Evolutionary conservation across 2,329 filamentous ascomycete species (phyloP).

Genomic region (Fusarium cicatricum): DNA sequence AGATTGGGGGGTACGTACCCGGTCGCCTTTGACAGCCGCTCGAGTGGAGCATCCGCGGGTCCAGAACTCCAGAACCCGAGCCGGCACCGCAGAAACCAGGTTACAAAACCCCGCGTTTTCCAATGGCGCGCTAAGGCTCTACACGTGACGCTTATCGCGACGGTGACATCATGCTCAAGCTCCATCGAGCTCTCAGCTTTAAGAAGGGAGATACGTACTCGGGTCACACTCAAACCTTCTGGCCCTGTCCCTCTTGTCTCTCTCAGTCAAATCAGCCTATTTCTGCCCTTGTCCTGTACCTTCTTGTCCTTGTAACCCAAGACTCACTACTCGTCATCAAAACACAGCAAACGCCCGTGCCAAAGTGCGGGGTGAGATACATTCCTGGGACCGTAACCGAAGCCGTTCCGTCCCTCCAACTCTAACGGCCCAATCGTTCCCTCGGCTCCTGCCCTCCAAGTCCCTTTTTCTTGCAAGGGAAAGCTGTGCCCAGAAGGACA

Average conservation of each 20-base stretch:
- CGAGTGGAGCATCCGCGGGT: no score
- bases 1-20: slow-evolving; percentile 23
- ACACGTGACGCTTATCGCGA: slow-evolving; percentile 35
- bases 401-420: slow-evolving; percentile 44
- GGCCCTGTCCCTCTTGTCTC: slow-evolving; percentile 16
- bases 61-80: background rate
- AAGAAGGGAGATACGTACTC: slow-evolving; percentile 42
- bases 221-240: slow-evolving; percentile 8
- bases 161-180: slow-evolving; percentile 42
- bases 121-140: slow-evolving; percentile 32
- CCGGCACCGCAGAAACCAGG: slow-evolving; percentile 27
- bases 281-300: slow-evolving; percentile 13
- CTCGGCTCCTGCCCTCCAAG: slow-evolving; percentile 24
- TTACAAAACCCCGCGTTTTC: slow-evolving; percentile 42
- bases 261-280: slow-evolving; percentile 37
- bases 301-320: slow-evolving; percentile 1
- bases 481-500: slow-evolving; percentile 30
- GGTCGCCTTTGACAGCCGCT: slow-evolving; percentile 1
- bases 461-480: slow-evolving; percentile 31
- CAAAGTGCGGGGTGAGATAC: slow-evolving; percentile 42
- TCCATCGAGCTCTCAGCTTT: slow-evolving; percentile 40
- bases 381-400: slow-evolving; percentile 38
- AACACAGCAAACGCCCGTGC: slow-evolving; percentile 18
- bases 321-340: slow-evolving; percentile 24
- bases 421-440: slow-evolving; percentile 32